Percentiles rank a stretch among this genome's conserved stretches.
phyloP scores from a whole-genome alignment of 805 yeast genomes.

The Sugiyamaella smithiae region DNA sequence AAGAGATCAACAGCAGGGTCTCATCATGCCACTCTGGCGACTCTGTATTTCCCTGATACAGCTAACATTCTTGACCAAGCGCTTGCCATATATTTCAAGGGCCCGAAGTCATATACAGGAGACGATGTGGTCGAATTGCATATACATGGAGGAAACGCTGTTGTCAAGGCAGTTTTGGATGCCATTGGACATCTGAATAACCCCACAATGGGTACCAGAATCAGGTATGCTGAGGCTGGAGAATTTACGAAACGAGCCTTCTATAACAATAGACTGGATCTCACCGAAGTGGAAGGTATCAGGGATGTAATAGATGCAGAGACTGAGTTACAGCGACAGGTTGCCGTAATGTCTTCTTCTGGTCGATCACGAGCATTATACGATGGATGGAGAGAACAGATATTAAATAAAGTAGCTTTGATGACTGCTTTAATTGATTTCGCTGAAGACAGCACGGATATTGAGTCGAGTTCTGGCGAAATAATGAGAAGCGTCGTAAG shows the following conservation, averaged over 20 bases:
- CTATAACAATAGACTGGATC: constrained; percentile 74
- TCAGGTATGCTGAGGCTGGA: constrained; percentile 88
- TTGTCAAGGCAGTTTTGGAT: constrained; percentile 61
- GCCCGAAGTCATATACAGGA: constrained; percentile 85
- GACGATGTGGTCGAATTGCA: constrained; percentile 90
- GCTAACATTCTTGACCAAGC: constrained; percentile 68
- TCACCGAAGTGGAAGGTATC: constrained; percentile 89
- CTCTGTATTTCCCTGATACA: constrained; percentile 45
- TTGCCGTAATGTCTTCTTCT: constrained; percentile 68
- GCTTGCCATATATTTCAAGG: constrained; percentile 60
- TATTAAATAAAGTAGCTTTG: constrained; percentile 66
- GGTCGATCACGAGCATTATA: constrained; percentile 63
- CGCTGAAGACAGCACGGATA: constrained; percentile 77
- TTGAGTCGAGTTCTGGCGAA: constrained; percentile 16
- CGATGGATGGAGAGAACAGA: constrained; percentile 59
- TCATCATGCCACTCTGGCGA: constrained; percentile 56
- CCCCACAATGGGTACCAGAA: constrained; percentile 31
- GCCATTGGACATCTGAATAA: constrained; percentile 49
- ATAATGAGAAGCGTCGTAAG: constrained; percentile 51
- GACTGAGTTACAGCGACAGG: constrained; percentile 79
- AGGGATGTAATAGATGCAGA: constrained; percentile 89
- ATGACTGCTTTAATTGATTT: constrained; percentile 90
- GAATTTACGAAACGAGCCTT: constrained; percentile 89
- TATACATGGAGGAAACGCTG: constrained; percentile 90
- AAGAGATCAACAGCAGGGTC: constrained; percentile 35